Percentiles rank a stretch among this genome's conserved stretches.
These are phyloP conservation scores for Aspergillaceae sp. DNA, from an alignment of 2,329 filamentous ascomycete genomes.

Conservation along the genomic window DNA sequence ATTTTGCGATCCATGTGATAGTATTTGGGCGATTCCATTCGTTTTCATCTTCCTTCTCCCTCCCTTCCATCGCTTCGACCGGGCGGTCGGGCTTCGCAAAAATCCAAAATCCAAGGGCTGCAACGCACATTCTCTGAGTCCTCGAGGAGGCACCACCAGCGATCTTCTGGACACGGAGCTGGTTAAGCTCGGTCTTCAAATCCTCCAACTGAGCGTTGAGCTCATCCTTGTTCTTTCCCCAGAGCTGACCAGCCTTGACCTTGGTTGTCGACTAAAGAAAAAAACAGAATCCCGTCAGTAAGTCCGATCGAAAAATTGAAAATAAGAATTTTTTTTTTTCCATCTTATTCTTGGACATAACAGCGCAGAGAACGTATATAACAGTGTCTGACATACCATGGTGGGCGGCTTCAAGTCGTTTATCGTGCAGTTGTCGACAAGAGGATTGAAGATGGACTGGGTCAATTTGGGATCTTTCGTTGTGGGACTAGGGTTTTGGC, in stretches of 20 bases:
- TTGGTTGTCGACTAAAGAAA: slow-evolving; percentile 49
- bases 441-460: slow-evolving; percentile 35
- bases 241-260: slow-evolving; percentile 95
- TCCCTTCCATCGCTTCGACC: slow-evolving; percentile 2
- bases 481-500: slow-evolving; percentile 39
- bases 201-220: slow-evolving; percentile 90
- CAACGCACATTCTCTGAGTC: slow-evolving; percentile 89
- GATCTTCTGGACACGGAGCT: slow-evolving; percentile 98
- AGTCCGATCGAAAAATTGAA: background rate
- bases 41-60: slow-evolving; percentile 2
- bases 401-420: slow-evolving; percentile 32
- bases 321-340: background rate
- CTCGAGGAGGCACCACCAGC: slow-evolving; percentile 84
- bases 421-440: slow-evolving; percentile 40
- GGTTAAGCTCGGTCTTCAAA: slow-evolving; percentile 91
- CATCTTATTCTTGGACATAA: no score
- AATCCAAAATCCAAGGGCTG: slow-evolving; percentile 5
- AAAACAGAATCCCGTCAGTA: slow-evolving; percentile 17
- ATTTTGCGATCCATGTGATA: background rate
- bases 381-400: slow-evolving; percentile 31
- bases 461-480: slow-evolving; percentile 31
- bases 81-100: background rate
- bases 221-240: slow-evolving; percentile 99
- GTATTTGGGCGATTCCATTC: background rate
- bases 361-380: background rate